phyloP scores from a whole-genome alignment of 2,329 filamentous ascomycete genomes.

The Aspergillus calidoustus region DNA sequence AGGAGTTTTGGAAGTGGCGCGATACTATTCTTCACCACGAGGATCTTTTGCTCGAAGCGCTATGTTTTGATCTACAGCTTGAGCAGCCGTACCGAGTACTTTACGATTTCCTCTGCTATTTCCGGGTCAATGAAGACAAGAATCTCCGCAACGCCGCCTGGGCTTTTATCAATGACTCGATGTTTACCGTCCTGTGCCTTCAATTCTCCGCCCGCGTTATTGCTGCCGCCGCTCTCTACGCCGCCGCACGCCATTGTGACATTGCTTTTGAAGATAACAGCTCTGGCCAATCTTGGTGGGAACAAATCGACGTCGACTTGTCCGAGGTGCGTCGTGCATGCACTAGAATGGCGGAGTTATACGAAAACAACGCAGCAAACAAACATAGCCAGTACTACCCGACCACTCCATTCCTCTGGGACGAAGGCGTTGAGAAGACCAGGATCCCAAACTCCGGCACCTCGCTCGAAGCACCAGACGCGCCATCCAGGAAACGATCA shows the following conservation, averaged over 20 bases:
- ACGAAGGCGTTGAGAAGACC: conserved; percentile 44
- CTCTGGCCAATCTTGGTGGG: conserved; percentile 85
- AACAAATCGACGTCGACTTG: conserved; percentile 71
- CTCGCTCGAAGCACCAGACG: conserved; percentile 26
- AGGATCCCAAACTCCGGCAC: conserved; percentile 38
- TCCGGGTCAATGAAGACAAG: conserved; percentile 79
- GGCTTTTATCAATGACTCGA: conserved; percentile 92
- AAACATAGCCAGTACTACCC: conserved; percentile 51
- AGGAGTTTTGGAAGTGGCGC: conserved; percentile 97
- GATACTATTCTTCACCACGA: conserved; percentile 93
- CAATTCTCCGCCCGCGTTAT: conserved; percentile 79
- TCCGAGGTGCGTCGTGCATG: conserved; percentile 73
- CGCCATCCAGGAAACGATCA: conserved; percentile 45
- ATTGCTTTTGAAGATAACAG: conserved; percentile 76
- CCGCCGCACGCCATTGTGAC: conserved; percentile 75
- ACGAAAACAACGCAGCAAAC: conserved; percentile 50
- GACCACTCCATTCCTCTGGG: conserved; percentile 37
- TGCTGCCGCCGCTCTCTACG: conserved; percentile 84
- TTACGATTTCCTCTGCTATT: conserved; percentile 76
- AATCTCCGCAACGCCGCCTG: conserved; percentile 82
- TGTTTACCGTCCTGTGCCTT: conserved; percentile 81
- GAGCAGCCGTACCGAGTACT: conserved; percentile 86
- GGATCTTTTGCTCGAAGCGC: conserved; percentile 84
- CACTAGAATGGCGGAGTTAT: conserved; percentile 69
- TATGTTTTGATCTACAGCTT: conserved; percentile 93